Percentiles rank a stretch among this genome's conserved stretches.
Evolutionary conservation across 1,284 basidiomycete species (phyloP).

Genomic region (Heterobasidion irregulare): DNA sequence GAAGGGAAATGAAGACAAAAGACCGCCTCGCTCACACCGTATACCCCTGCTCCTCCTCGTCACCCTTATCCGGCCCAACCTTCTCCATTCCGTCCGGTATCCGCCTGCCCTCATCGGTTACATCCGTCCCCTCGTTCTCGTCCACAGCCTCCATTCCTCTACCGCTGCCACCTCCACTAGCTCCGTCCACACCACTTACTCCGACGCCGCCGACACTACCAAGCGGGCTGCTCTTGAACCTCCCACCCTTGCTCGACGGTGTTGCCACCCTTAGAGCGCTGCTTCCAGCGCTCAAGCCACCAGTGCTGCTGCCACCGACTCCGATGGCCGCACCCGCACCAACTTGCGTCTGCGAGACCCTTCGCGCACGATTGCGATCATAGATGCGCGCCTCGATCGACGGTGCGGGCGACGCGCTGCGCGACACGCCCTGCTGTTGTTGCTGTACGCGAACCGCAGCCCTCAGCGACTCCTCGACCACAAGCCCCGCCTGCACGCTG

Average conservation of each 20-base stretch:
- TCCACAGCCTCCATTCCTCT: conserved; percentile 8
- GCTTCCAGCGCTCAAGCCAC: conserved; percentile 9
- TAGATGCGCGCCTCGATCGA: conserved; percentile 55
- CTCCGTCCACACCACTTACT: conserved; percentile 22
- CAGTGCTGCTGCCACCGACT: neutral
- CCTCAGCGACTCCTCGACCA: neutral
- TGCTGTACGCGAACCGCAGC: neutral
- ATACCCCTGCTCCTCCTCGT: neutral
- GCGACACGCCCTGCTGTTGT: conserved; percentile 11
- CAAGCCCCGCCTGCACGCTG: neutral
- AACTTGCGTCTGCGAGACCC: conserved; percentile 15
- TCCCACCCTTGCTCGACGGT: conserved; percentile 32
- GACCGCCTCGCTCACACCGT: neutral
- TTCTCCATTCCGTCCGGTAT: conserved; percentile 23
- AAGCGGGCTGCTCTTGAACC: conserved; percentile 66
- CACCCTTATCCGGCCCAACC: conserved; percentile 22
- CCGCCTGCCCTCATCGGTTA: conserved; percentile 10
- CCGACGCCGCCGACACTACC: conserved; percentile 34
- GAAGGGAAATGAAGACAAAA: no score
- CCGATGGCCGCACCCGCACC: neutral
- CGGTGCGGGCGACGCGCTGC: conserved; percentile 37
- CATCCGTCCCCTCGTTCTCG: conserved; percentile 8
- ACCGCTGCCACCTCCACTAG: conserved; percentile 9
- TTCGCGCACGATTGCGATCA: conserved; percentile 28
- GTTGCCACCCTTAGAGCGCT: conserved; percentile 8